phyloP scores from a whole-genome alignment of 306 rosid species.

The Senna tora region DNA sequence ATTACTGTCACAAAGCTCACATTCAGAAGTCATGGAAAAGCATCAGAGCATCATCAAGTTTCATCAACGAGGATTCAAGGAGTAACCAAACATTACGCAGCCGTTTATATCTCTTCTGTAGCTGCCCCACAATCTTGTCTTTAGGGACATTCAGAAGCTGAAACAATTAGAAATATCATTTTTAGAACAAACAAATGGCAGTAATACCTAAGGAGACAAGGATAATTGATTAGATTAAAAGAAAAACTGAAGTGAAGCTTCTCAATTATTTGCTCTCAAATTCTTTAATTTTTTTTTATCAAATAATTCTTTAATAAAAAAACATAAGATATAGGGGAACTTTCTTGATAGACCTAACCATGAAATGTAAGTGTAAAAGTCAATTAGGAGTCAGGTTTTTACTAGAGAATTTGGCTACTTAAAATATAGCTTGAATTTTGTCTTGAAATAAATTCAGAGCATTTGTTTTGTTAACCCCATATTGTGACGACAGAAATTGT shows the following conservation, averaged over 20 bases:
- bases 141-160: conserved; percentile 57
- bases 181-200: conserved; percentile 9
- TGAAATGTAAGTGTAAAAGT: too few species aligned
- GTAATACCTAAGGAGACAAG: neutral
- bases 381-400: neutral
- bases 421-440: neutral
- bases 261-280: neutral
- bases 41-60: conserved; percentile 86
- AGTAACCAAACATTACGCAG: conserved; percentile 39
- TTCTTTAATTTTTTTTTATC: too few species aligned
- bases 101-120: conserved; percentile 47
- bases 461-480: too few species aligned
- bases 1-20: neutral
- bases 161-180: conserved; percentile 38
- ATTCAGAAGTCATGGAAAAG: conserved; percentile 87
- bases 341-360: too few species aligned
- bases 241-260: neutral
- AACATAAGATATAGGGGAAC: too few species aligned
- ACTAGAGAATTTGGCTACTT: neutral
- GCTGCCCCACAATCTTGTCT: conserved; percentile 47
- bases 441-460: too few species aligned
- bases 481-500: too few species aligned
- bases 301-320: too few species aligned
- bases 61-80: conserved; percentile 66
- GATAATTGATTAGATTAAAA: neutral